These are phyloP conservation scores for Thraustochytrium sp. DNA, from an alignment of 352 stramenopile genomes.

Conservation along the genomic window DNA sequence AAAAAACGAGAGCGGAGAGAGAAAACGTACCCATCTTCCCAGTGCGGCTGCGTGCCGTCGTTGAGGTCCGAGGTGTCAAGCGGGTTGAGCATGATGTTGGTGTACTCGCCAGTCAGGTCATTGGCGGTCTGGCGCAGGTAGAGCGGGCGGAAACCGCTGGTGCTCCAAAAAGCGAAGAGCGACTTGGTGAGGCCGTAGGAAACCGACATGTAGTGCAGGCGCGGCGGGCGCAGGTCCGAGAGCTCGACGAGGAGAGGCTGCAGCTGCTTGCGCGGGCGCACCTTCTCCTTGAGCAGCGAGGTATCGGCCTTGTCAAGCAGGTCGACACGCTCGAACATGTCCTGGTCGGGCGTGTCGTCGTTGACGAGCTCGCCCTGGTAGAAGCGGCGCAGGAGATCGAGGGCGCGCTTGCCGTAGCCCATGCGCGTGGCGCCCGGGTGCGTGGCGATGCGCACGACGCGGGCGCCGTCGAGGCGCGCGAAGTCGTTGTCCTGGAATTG, in stretches of 20 bases:
- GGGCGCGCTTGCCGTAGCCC: constrained; percentile 91
- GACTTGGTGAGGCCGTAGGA: constrained; percentile 93
- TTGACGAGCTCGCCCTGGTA: constrained; percentile 92
- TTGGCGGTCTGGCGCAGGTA: constrained; percentile 99
- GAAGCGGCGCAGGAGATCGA: constrained; percentile 92
- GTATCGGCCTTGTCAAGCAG: constrained; percentile 53
- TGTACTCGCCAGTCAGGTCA: constrained; percentile 97
- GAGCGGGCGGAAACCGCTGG: constrained; percentile 84
- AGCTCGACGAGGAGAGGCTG: constrained; percentile 91
- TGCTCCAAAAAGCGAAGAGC: constrained; percentile 95
- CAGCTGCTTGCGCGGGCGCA: constrained; percentile 91
- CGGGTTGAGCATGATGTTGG: constrained; percentile 70
- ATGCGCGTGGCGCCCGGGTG: constrained; percentile 92
- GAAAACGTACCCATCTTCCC: constrained; percentile 29
- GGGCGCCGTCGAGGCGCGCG: constrained; percentile 87
- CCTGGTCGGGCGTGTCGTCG: constrained; percentile 51
- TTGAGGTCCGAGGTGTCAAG: constrained; percentile 8
- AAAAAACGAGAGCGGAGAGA: too few species aligned
- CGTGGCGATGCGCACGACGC: constrained; percentile 95
- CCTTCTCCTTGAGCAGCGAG: constrained; percentile 69
- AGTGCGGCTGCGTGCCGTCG: not conserved
- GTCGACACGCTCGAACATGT: constrained; percentile 46
- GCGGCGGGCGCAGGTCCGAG: constrained; percentile 82
- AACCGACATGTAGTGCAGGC: constrained; percentile 95
- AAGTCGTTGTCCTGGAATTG: constrained; percentile 99